These are phyloP conservation scores for Irpex lacteus DNA, from an alignment of 1,284 basidiomycete species.

Conservation along the genomic window DNA sequence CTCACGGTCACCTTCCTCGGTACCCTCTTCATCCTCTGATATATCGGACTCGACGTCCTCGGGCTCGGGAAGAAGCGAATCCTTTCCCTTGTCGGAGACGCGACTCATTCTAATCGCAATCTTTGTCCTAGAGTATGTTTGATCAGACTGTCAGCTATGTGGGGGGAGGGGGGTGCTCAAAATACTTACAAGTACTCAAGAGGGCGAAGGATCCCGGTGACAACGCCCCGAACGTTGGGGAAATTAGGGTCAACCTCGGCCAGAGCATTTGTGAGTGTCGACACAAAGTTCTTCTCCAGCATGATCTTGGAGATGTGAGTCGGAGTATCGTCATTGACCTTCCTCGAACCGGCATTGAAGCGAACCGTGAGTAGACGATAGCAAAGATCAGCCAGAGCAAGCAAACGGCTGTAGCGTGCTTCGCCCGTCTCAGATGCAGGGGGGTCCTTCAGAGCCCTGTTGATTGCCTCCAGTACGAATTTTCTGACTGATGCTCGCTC, in stretches of 20 bases:
- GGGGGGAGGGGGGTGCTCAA: slow-evolving; percentile 1
- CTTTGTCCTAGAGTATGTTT: slow-evolving; percentile 64
- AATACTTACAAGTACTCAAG: slow-evolving; percentile 80
- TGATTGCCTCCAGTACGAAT: slow-evolving; percentile 86
- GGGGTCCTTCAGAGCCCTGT: slow-evolving; percentile 84
- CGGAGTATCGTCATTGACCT: slow-evolving; percentile 76
- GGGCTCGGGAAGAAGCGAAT: slow-evolving; percentile 47
- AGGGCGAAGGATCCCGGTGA: slow-evolving; percentile 85
- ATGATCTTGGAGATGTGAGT: slow-evolving; percentile 96
- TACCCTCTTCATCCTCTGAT: slow-evolving; percentile 57
- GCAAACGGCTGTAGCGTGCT: slow-evolving; percentile 83
- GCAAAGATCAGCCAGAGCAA: slow-evolving; percentile 87
- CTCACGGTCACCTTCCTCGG: slow-evolving; percentile 50
- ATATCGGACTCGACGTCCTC: slow-evolving; percentile 57
- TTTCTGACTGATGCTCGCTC: slow-evolving; percentile 88
- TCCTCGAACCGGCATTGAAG: slow-evolving; percentile 56
- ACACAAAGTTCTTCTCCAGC: slow-evolving; percentile 97
- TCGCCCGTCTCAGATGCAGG: slow-evolving; percentile 68
- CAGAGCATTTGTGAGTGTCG: slow-evolving; percentile 84
- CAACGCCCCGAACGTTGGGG: slow-evolving; percentile 84
- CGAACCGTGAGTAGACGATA: slow-evolving; percentile 85
- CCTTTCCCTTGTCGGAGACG: slow-evolving; percentile 70
- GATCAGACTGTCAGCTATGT: neutral
- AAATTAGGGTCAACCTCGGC: slow-evolving; percentile 96
- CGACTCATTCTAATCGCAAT: slow-evolving; percentile 97